These are phyloP conservation scores for Chondrostereum purpureum DNA, from an alignment of 1,284 basidiomycete genomes.

Conservation along the genomic window DNA sequence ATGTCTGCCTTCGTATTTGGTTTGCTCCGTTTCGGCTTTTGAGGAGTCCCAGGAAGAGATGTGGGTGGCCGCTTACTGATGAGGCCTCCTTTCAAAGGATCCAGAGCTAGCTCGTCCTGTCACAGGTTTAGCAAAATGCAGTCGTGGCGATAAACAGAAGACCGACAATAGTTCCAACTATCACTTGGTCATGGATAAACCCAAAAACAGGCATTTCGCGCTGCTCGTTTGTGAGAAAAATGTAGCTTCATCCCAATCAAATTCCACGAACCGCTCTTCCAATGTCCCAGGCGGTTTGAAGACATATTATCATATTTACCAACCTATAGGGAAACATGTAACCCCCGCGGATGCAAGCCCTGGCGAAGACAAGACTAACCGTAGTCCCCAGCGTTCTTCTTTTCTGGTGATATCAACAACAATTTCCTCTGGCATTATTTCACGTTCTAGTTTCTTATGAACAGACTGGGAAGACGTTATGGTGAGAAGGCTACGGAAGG, in stretches of 20 bases:
- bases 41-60: neutral
- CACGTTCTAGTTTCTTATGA: conserved; percentile 75
- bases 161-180: conserved; percentile 63
- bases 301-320: conserved; percentile 49
- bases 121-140: no score
- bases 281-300: no score
- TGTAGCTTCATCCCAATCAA: neutral
- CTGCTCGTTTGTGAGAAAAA: no score
- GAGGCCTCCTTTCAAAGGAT: conserved; percentile 8
- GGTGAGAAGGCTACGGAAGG: no score
- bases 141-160: conserved; percentile 13
- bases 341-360: no score
- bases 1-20: no score
- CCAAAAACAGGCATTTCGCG: conserved; percentile 74
- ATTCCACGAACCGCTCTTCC: neutral
- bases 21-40: neutral
- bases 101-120: conserved; percentile 17
- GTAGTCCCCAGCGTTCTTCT: conserved; percentile 71
- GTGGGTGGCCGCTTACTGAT: conserved; percentile 14
- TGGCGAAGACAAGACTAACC: conserved; percentile 32
- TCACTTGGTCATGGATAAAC: conserved; percentile 46
- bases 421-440: conserved; percentile 60
- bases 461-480: conserved; percentile 47
- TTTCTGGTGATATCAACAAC: conserved; percentile 38
- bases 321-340: no score